Conservation (phyloP, 2,329 filamentous ascomycete species). For the Stachybotrys chartarum region DNA sequence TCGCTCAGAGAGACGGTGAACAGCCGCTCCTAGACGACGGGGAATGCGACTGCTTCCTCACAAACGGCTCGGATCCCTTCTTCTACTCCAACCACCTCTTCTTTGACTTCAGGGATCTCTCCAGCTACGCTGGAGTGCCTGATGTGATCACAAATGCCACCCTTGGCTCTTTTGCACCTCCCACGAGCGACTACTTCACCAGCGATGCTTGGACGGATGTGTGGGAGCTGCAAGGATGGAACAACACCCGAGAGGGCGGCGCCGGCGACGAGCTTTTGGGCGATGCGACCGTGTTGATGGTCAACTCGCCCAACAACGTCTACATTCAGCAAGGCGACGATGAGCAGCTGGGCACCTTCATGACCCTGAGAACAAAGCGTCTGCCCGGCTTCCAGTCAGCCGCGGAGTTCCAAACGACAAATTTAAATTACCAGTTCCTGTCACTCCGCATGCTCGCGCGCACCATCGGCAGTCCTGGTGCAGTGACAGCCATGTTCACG, state of each 20-base stretch:
- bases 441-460: slow-evolving; percentile 44
- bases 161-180: slow-evolving; percentile 16
- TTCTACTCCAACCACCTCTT: slow-evolving; percentile 41
- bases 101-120: slow-evolving; percentile 40
- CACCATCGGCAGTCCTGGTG: slow-evolving; percentile 38
- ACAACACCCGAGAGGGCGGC: slow-evolving; percentile 27
- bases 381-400: slow-evolving; percentile 36
- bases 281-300: slow-evolving; percentile 25
- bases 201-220: slow-evolving; percentile 24
- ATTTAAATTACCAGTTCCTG: slow-evolving; percentile 17
- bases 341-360: slow-evolving; percentile 28
- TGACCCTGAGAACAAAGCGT: slow-evolving; percentile 41
- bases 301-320: slow-evolving; percentile 35
- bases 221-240: slow-evolving; percentile 34
- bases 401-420: slow-evolving; percentile 36
- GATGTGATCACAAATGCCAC: slow-evolving; percentile 18
- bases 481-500: slow-evolving; percentile 46
- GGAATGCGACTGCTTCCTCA: slow-evolving; percentile 40
- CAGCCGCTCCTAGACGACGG: slow-evolving; percentile 15
- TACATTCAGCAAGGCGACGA: slow-evolving; percentile 36
- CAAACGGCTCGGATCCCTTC: slow-evolving; percentile 33
- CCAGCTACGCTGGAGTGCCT: slow-evolving; percentile 30
- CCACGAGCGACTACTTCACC: slow-evolving; percentile 32
- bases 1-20: not conserved
- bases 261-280: slow-evolving; percentile 10